Conservation (phyloP, 2,329 filamentous ascomycete genomes). For the Ambrosiella cleistominuta region DNA sequence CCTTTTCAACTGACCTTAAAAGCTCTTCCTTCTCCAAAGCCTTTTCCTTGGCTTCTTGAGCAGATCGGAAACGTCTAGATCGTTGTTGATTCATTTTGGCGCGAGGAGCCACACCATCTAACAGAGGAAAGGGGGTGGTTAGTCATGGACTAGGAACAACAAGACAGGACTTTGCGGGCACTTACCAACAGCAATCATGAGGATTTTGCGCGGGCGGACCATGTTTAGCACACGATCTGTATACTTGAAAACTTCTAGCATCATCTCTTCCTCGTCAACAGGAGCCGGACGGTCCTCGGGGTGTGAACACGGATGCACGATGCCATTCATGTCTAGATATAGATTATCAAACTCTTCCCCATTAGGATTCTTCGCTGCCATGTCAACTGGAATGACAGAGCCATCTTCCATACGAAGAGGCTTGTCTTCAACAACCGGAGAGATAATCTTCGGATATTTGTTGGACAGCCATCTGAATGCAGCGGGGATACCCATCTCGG, state of each 20-base stretch:
- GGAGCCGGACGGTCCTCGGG: constrained; percentile 85
- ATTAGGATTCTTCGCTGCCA: constrained; percentile 75
- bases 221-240: constrained; percentile 98
- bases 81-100: constrained; percentile 99
- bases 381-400: constrained; percentile 67
- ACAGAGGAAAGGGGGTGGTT: neutral
- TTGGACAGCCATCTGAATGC: constrained; percentile 92
- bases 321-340: constrained; percentile 98
- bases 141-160: neutral
- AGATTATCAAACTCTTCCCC: constrained; percentile 96
- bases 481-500: constrained; percentile 76
- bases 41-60: constrained; percentile 86
- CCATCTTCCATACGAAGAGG: constrained; percentile 68
- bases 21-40: constrained; percentile 82
- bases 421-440: constrained; percentile 70
- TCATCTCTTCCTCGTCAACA: constrained; percentile 96
- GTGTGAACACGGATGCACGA: constrained; percentile 96
- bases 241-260: constrained; percentile 94
- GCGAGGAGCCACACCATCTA: constrained; percentile 88
- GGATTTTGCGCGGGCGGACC: constrained; percentile 84
- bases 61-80: constrained; percentile 83
- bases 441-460: constrained; percentile 96
- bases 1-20: constrained; percentile 63
- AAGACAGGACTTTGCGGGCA: constrained; percentile 12
- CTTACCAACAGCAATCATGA: constrained; percentile 92